Percentiles rank a stretch among this genome's conserved stretches.
These are phyloP conservation scores for Ogataea dorogensis DNA, from an alignment of 805 yeast genomes.

Conservation along the genomic window DNA sequence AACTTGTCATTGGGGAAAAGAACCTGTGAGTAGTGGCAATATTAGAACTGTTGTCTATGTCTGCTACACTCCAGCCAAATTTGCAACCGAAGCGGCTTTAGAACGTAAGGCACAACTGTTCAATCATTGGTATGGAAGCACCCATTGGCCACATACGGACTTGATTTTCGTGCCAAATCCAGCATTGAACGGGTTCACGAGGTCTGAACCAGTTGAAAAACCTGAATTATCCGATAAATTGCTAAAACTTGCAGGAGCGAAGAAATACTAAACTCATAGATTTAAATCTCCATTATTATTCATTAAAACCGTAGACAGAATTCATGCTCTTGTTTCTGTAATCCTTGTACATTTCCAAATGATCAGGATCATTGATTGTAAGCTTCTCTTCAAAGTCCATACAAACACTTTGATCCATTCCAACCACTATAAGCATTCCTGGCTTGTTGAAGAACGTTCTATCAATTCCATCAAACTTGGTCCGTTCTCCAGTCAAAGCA, in stretches of 20 bases:
- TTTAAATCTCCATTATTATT: conserved; percentile 2
- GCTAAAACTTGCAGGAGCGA: conserved; percentile 30
- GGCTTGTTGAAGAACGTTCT: conserved; percentile 3
- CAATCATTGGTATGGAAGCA: conserved; percentile 26
- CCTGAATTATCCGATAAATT: conserved; percentile 30
- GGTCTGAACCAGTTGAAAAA: conserved; percentile 20
- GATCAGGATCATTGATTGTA: conserved; percentile 10
- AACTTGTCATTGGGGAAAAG: conserved; percentile 32
- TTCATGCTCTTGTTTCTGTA: conserved; percentile 14
- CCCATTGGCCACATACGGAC: conserved; percentile 36
- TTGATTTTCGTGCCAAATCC: conserved; percentile 23
- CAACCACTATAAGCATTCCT: conserved; percentile 16
- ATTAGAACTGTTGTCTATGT: conserved; percentile 32
- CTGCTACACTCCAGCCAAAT: conserved; percentile 32
- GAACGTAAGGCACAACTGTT: conserved; percentile 23
- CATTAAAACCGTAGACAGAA: conserved; percentile 4
- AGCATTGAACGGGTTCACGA: conserved; percentile 9
- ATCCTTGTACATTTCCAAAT: conserved; percentile 17
- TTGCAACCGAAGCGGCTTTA: conserved; percentile 31
- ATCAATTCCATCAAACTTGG: conserved; percentile 2
- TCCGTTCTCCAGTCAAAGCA: conserved; percentile 2
- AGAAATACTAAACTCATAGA: conserved; percentile 1
- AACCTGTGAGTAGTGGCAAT: conserved; percentile 25
- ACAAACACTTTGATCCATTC: conserved; percentile 13
- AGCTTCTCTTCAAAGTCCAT: conserved; percentile 10